Evolutionary conservation across 2,329 filamentous ascomycete species (phyloP), one percentile per base, ranked within the genome.

Genomic region (Capronia coronata): DNA sequence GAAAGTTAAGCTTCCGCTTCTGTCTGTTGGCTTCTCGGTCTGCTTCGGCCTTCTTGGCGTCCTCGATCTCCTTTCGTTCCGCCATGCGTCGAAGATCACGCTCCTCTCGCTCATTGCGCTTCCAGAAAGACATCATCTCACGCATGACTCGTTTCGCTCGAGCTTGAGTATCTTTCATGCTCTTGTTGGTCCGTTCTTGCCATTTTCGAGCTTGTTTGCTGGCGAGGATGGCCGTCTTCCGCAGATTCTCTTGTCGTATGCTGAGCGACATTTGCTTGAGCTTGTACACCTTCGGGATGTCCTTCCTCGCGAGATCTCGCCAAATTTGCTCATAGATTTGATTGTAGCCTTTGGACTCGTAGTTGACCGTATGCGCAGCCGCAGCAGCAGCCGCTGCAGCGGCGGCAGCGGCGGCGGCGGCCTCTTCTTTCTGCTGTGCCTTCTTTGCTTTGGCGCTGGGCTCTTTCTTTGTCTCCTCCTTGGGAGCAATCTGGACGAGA

Each of bases 71-170:
- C 67, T 95, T 89, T 67, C 85, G 87, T 74, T 98, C 93, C 3
- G 93, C 93, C 45, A 90, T 83, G 72, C 95, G 94, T 60, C 93
- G 84, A 57, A 94, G 75, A 67, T 98, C 93, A 53, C 93, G 87
- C 67, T 98, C 93, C 66, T 98, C 93, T 46, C 91, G 86, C 68
- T 98, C 93, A 67, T 98, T 98, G 49, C 91, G 85, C 71, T 97
- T 97, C 93, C 93, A 98, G 77, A 97, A 98, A 50, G 87, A 83
- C 79, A 96, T 93, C 93, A 98, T 98, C 71, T 98, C 93, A 65
- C 93, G 83, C 93, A 98, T 98, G 52, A 91, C 91, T 59, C 93
- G 86, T 76, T 98, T 98, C 51, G 93, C 93, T 41, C 93, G 83
- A 35, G 93, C 93, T 66, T 97, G 93, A 2, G 94, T 86, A 68